Evolutionary conservation across 23 red algal species (phyloP), one percentile per base, ranked within the genome.

Genomic region (Gracilaria vermiculophylla): DNA sequence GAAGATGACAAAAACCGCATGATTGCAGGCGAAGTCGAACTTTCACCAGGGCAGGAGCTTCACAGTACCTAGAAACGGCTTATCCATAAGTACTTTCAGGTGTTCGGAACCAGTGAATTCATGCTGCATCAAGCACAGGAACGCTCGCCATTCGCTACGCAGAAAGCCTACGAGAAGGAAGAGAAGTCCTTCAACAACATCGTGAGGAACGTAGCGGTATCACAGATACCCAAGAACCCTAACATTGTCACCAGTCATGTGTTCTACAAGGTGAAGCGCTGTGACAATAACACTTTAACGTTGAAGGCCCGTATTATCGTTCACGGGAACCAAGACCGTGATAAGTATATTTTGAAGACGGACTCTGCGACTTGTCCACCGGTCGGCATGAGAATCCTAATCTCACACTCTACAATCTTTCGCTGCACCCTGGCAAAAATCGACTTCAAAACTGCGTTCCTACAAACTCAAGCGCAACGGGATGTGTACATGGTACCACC

Each of bases 401-500:
- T 42, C 1, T 82, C 78, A 2, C 23, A 65, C 13, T 53, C 78
- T 2, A 20, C 55, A 1, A 44, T 65, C 24, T 48, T 6, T 41
- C 64, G 48, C 6, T 90, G 86, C 73, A 53, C n/a, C 29, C 37
- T 90, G 23, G 39, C 72, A 9, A 69, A 80, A 0, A 62, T 80
- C 0, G 86, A 90, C 32, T 50, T 90, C 45, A 90, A 90, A 33
- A 58, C 1, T 65, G 86, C 72, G 2, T 90, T 65, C 31, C 42
- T 90, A 20, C 51, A 90, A 31, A 90, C 72, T 0, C 20, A 20
- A 24, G 86, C 86, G 28, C 6, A 43, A 13, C 16, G 72, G 3
- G 60, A 80, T 45, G 73, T 90, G 12, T 90, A 80, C 27, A 55
- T 90, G 24, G 39, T 90, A 7, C 86, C 86, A 1, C 86, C 86